phyloP scores from a whole-genome alignment of 176 grass and related monocot genomes.

The Cenchrus fungigraminus region DNA sequence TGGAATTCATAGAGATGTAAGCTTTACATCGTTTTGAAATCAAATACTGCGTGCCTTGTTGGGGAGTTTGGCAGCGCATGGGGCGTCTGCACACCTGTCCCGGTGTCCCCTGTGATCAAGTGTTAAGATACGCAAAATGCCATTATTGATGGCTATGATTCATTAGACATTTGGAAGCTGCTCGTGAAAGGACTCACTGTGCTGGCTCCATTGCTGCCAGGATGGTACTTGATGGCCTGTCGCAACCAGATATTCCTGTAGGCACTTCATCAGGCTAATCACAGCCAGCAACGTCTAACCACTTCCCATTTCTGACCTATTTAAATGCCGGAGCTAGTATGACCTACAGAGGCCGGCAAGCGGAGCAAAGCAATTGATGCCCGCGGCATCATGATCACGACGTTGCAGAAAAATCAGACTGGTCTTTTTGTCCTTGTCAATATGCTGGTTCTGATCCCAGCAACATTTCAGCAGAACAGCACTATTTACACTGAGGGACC shows the following conservation, averaged over 20 bases:
- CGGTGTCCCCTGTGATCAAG: too few species aligned
- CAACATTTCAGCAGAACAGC: not conserved
- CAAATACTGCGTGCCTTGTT: not conserved
- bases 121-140: not conserved
- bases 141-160: not conserved
- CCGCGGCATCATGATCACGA: not conserved
- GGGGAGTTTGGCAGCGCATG: not conserved
- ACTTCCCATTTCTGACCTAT: not conserved
- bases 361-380: not conserved
- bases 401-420: not conserved
- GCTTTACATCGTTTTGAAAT: not conserved
- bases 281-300: not conserved
- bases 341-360: not conserved
- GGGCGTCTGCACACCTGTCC: not conserved
- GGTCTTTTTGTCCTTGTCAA: too few species aligned
- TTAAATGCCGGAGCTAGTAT: not conserved
- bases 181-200: not conserved
- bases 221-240: not conserved
- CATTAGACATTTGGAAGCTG: not conserved
- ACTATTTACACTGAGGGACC: too few species aligned
- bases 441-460: not conserved
- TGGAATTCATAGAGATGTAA: too few species aligned
- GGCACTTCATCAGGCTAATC: not conserved
- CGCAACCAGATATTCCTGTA: slow-evolving; percentile 3
- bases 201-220: not conserved